Evolutionary conservation across 192 early-diverging fungal species (phyloP).

Genomic region (Obelidium mucronatum): DNA sequence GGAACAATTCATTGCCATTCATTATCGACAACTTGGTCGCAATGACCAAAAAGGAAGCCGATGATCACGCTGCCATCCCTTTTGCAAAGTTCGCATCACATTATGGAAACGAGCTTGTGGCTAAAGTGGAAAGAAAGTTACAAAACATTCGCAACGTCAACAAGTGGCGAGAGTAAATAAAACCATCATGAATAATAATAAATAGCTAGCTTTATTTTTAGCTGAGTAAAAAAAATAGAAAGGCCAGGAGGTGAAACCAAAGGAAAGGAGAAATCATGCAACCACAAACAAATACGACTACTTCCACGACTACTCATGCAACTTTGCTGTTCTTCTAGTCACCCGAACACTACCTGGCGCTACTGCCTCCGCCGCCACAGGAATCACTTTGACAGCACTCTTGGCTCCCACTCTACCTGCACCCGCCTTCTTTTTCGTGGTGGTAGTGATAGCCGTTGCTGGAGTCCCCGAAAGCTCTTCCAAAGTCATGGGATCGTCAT

Average conservation of each 20-base stretch:
- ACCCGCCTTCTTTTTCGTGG: background rate
- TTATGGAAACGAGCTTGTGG: slow-evolving; percentile 65
- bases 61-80: slow-evolving; percentile 61
- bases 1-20: slow-evolving; percentile 75
- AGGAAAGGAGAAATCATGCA: no score
- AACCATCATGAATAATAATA: background rate
- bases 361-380: background rate
- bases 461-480: background rate
- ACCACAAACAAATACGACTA: no score
- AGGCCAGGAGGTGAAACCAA: background rate
- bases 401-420: background rate
- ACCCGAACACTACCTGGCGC: background rate
- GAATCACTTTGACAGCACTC: background rate
- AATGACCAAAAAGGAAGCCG: slow-evolving; percentile 83
- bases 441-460: background rate
- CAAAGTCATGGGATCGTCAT: slow-evolving; percentile 6
- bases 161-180: slow-evolving; percentile 30
- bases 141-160: slow-evolving; percentile 47
- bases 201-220: background rate
- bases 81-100: slow-evolving; percentile 50
- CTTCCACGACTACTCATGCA: background rate
- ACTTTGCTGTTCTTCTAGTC: background rate
- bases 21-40: slow-evolving; percentile 80
- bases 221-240: background rate
- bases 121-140: slow-evolving; percentile 57